A percentile compares a stretch with the other conserved stretches of the same genome.
These are phyloP conservation scores for Brassica carinata DNA, from an alignment of 345 rosid genomes.

Conservation along the genomic window DNA sequence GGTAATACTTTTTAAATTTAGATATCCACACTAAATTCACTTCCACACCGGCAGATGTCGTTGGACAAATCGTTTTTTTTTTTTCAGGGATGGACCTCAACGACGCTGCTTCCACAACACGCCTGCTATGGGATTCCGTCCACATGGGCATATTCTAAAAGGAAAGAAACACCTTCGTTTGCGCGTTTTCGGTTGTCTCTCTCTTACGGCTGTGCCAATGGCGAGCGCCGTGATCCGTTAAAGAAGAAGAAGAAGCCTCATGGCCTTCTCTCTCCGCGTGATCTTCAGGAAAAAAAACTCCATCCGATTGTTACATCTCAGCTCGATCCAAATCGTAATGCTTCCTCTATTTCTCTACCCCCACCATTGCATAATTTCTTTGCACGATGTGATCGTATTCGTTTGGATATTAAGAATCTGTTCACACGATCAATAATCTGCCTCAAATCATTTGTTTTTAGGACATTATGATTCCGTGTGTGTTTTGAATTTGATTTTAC, in stretches of 20 bases:
- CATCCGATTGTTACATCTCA: conserved; percentile 18
- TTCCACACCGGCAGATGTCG: no score
- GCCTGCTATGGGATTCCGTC: no score
- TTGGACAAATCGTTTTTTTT: no score
- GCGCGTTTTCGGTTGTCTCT: conserved; percentile 35
- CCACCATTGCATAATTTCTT: conserved; percentile 16
- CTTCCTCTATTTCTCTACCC: not conserved
- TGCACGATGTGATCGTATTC: conserved; percentile 38
- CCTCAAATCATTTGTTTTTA: conserved; percentile 7
- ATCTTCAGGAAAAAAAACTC: conserved; percentile 5
- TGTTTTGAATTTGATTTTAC: not conserved
- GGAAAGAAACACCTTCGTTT: conserved; percentile 24
- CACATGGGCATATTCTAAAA: no score
- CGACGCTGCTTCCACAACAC: no score
- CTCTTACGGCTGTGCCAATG: conserved; percentile 37
- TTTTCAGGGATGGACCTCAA: no score
- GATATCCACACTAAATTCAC: no score
- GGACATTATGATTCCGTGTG: not conserved
- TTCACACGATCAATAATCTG: not conserved
- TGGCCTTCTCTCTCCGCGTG: conserved; percentile 33
- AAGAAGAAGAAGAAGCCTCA: conserved; percentile 21
- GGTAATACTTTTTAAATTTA: no score
- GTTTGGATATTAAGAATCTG: not conserved
- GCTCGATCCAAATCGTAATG: conserved; percentile 33
- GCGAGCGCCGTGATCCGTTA: conserved; percentile 60